Conservation (phyloP, 2,329 filamentous ascomycete genomes). For the Chrysoporthe austroafricana region DNA sequence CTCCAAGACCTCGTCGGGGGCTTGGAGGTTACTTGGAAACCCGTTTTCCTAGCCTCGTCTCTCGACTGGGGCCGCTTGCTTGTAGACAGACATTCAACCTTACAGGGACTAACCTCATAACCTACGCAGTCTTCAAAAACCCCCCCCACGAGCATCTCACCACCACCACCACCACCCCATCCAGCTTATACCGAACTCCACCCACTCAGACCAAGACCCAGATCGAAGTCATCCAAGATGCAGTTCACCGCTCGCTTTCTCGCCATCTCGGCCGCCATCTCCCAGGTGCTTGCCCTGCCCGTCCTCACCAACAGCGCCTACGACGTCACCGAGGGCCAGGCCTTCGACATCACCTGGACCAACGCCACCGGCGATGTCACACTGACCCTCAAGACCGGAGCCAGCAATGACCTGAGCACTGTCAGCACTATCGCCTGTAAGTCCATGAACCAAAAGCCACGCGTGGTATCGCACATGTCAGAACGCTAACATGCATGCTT, state of each 20-base stretch:
- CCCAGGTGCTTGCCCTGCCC: constrained; percentile 33
- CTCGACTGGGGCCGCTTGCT: neutral
- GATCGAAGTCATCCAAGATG: constrained; percentile 41
- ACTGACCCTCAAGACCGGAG: constrained; percentile 46
- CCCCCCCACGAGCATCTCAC: constrained; percentile 5
- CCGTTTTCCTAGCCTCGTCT: too few relatives aligned
- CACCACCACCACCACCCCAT: constrained; percentile 19
- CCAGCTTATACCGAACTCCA: constrained; percentile 18
- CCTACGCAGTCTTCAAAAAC: neutral
- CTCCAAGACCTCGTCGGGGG: neutral
- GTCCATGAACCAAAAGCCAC: constrained; percentile 28
- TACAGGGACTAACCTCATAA: neutral
- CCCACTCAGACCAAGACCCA: neutral
- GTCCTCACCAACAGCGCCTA: constrained; percentile 39
- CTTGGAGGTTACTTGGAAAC: neutral
- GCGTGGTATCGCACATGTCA: neutral
- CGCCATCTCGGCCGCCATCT: constrained; percentile 41
- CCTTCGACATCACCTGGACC: constrained; percentile 50
- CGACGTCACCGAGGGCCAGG: constrained; percentile 41
- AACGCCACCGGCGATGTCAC: constrained; percentile 46
- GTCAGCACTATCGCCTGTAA: constrained; percentile 44
- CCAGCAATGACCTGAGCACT: constrained; percentile 39
- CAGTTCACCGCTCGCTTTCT: constrained; percentile 44
- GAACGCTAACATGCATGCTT: neutral
- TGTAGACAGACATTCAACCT: too few relatives aligned